Percentiles rank a stretch among this genome's conserved stretches.
phyloP scores from a whole-genome alignment of 2,329 filamentous ascomycete genomes.

The Calonectria honghensis region DNA sequence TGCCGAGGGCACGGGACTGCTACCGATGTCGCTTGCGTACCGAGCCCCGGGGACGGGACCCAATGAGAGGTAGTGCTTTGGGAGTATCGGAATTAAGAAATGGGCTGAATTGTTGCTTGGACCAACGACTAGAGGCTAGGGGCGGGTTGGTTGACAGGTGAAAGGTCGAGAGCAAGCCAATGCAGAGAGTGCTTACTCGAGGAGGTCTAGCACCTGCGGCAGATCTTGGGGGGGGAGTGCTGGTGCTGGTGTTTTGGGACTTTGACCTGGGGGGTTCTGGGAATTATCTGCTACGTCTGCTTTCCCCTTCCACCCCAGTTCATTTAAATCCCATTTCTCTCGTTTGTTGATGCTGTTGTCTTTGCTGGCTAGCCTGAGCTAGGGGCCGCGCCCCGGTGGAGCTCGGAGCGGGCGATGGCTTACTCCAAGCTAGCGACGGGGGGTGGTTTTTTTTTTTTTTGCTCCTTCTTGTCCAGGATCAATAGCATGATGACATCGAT shows the following conservation, averaged over 20 bases:
- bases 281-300: constrained; percentile 1
- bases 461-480: constrained; percentile 26
- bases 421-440: constrained; percentile 37
- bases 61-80: constrained; percentile 27
- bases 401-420: constrained; percentile 33
- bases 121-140: constrained; percentile 20
- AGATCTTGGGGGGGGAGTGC: not conserved
- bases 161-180: constrained; percentile 10
- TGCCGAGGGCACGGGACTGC: constrained; percentile 49
- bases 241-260: not conserved
- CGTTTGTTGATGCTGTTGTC: constrained; percentile 27
- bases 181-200: not conserved
- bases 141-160: constrained; percentile 23
- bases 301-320: constrained; percentile 16
- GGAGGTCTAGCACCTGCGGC: not conserved
- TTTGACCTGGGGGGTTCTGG: not conserved
- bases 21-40: constrained; percentile 53
- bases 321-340: constrained; percentile 25
- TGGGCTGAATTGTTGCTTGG: constrained; percentile 29
- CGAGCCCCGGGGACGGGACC: constrained; percentile 42
- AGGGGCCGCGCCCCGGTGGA: constrained; percentile 37
- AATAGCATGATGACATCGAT: constrained; percentile 35
- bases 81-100: constrained; percentile 27
- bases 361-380: constrained; percentile 31
- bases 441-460: constrained; percentile 15